Percentiles rank a stretch among this genome's conserved stretches.
Evolutionary conservation across 768 basidiomycete species (phyloP).

Genomic region (Leccinum rimulosum): DNA sequence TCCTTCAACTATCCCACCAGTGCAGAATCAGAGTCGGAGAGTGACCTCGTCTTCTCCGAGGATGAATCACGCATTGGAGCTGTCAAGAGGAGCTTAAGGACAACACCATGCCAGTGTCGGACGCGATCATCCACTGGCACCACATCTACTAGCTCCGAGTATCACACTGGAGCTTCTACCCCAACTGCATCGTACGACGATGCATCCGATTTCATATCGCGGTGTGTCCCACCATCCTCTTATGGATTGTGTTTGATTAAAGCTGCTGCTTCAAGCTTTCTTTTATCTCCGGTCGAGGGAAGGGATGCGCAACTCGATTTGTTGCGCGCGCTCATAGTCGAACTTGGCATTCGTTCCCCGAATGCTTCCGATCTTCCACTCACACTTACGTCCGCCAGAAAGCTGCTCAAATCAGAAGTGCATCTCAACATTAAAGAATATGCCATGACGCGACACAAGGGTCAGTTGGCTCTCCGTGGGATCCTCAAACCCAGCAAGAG

Average conservation of each 20-base stretch:
- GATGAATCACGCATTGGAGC: neutral
- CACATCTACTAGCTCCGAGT: constrained; percentile 7
- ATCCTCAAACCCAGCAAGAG: constrained; percentile 62
- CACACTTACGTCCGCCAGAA: constrained; percentile 65
- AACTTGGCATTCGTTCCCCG: constrained; percentile 59
- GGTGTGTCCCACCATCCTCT: constrained; percentile 11
- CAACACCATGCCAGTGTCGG: neutral
- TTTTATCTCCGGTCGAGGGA: constrained; percentile 20
- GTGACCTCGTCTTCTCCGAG: neutral
- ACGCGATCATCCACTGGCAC: constrained; percentile 1
- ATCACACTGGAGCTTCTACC: constrained; percentile 10
- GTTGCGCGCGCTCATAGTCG: constrained; percentile 72
- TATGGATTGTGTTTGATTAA: neutral
- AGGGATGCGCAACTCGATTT: constrained; percentile 46
- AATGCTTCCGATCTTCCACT: constrained; percentile 48
- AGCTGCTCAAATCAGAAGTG: constrained; percentile 58
- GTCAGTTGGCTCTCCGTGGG: constrained; percentile 55
- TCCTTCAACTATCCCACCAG: constrained; percentile 4
- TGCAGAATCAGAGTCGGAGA: constrained; percentile 8
- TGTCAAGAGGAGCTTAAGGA: neutral
- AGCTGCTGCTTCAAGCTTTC: constrained; percentile 15
- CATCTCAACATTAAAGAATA: constrained; percentile 78
- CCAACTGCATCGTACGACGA: constrained; percentile 23
- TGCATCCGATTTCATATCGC: constrained; percentile 27
- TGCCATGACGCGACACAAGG: constrained; percentile 60